phyloP scores from a whole-genome alignment of 768 basidiomycete species.

The Fibroporia radiculosa region DNA sequence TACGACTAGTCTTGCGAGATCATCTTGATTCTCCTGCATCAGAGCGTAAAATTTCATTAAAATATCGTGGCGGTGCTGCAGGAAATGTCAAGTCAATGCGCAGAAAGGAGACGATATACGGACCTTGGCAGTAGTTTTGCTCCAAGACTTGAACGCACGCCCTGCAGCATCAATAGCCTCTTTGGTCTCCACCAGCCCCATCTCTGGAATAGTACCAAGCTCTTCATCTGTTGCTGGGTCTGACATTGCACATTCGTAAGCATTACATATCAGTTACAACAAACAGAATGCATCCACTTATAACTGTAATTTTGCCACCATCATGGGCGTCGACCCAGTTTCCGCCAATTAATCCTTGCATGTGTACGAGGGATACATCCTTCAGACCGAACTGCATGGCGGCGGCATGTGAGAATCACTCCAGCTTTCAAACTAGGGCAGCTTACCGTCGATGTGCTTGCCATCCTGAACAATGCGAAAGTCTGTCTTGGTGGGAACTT shows the following conservation, averaged over 20 bases:
- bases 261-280: background rate
- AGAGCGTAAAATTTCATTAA: conserved; percentile 71
- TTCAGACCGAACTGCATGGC: conserved; percentile 58
- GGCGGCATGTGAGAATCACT: background rate
- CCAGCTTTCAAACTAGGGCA: background rate
- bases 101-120: conserved; percentile 5
- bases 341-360: conserved; percentile 75
- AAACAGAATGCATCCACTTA: conserved; percentile 44
- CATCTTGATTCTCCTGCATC: conserved; percentile 80
- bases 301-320: conserved; percentile 65
- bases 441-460: conserved; percentile 7
- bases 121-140: conserved; percentile 82
- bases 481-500: background rate
- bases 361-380: conserved; percentile 67
- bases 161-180: conserved; percentile 78
- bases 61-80: conserved; percentile 74
- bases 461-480: conserved; percentile 5
- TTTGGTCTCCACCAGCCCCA: conserved; percentile 78
- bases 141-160: conserved; percentile 79
- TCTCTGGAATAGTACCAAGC: conserved; percentile 84
- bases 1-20: conserved; percentile 81
- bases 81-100: background rate
- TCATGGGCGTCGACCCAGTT: conserved; percentile 80
- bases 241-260: conserved; percentile 26
- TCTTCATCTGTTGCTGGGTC: conserved; percentile 85